phyloP scores from a whole-genome alignment of 202 grass and related monocot genomes.

The Cymbopogon flexuosus region DNA sequence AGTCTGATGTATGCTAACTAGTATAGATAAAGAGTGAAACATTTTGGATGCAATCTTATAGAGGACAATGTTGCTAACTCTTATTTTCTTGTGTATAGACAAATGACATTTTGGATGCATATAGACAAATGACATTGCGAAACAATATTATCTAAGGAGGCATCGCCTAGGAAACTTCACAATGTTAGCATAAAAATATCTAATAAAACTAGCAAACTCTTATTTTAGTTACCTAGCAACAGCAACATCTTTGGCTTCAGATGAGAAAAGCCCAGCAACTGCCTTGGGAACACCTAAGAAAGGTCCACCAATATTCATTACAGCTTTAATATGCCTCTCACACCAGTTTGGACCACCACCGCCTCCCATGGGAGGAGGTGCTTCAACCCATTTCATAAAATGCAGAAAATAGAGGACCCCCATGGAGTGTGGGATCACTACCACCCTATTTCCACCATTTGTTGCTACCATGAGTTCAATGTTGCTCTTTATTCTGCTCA shows the following conservation, averaged over 20 bases:
- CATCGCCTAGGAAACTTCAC: not conserved
- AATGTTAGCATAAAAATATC: not conserved
- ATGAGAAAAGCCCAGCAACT: slow-evolving; percentile 83
- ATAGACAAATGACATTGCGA: too few species aligned
- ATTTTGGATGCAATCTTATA: not conserved
- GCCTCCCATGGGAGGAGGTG: slow-evolving; percentile 82
- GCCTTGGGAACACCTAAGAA: slow-evolving; percentile 95
- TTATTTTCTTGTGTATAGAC: too few species aligned
- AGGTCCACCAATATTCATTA: slow-evolving; percentile 94
- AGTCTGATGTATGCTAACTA: slow-evolving; percentile 2
- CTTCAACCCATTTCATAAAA: slow-evolving; percentile 99
- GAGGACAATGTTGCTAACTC: too few species aligned
- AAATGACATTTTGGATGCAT: too few species aligned
- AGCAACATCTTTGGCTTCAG: slow-evolving; percentile 97
- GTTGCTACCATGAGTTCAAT: slow-evolving; percentile 91
- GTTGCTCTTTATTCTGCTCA: slow-evolving; percentile 96
- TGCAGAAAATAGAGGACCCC: slow-evolving; percentile 95
- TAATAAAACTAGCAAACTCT: not conserved
- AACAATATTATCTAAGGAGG: slow-evolving; percentile 1
- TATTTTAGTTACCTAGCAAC: slow-evolving; percentile 69
- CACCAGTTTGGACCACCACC: slow-evolving; percentile 91
- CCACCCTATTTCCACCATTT: slow-evolving; percentile 92
- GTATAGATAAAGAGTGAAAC: not conserved
- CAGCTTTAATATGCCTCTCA: slow-evolving; percentile 87
- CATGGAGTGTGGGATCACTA: slow-evolving; percentile 98